Evolutionary conservation across 495 filamentous ascomycete genomes (phyloP), one percentile per base, ranked within the genome.

Genomic region (Neurospora sp.): DNA sequence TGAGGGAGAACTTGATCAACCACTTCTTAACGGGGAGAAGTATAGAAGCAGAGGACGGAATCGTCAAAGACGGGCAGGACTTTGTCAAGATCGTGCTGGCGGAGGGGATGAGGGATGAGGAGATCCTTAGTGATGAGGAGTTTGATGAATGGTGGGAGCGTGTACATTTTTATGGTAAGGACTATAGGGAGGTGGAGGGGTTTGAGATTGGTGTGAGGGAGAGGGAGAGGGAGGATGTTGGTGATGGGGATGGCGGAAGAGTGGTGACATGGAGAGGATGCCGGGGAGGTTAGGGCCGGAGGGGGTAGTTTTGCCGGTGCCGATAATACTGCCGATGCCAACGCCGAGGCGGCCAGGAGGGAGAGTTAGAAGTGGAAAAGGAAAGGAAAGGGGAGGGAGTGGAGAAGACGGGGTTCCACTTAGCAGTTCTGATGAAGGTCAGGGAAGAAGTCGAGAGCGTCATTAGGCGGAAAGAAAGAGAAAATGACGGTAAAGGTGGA

Each of bases 1-100:
- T 53, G 0, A 22, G 20, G 1, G 45, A 22, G 14, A 3, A 10
- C 0, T 1, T 59, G n/a, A 1, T 59, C 20, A 0, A 14, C 1
- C 2, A 22, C 4, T 59, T 59, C 10, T 4, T 59, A 0, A 14
- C 10, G 3, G 48, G 20, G 3, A 59, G 2, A 27, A 27, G 10
- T 1, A 3, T 5, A 0, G n/a, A 20, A 8, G n/a, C 44, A 0
- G 18, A 9, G 18, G 9, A 27, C 10, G 48, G n/a, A 1, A 0
- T 59, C 0, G 20, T 59, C 0, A 0, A 59, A 4, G 48, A 59
- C 2, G 48, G 20, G 5, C 20, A 59, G 48, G 48, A 59, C 6
- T 59, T 59, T 4, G 10, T 59, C 20, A 59, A 5, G 9, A 27
- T 59, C 0, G 48, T 59, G 48, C 4, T 59, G 48, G 20, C 20